Evolutionary conservation across 2,329 filamentous ascomycete genomes (phyloP).

Genomic region (Fusarium sp.): DNA sequence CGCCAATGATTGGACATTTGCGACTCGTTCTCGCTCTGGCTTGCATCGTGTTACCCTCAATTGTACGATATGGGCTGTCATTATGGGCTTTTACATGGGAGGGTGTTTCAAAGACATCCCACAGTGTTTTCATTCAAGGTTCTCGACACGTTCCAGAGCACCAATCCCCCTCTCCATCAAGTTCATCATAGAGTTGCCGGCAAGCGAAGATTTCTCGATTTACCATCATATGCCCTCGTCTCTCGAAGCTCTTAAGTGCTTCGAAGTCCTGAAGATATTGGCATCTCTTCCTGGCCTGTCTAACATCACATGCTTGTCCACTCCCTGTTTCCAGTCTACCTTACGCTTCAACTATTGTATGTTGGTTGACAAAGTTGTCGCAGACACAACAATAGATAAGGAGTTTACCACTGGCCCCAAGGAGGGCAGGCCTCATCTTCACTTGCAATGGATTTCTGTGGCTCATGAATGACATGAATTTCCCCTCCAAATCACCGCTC

Average conservation of each 20-base stretch:
- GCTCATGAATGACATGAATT: background rate
- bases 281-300: background rate
- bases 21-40: slow-evolving; percentile 9
- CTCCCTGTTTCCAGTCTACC: background rate
- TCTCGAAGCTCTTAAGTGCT: background rate
- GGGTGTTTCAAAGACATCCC: background rate
- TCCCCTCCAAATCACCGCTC: background rate
- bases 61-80: background rate
- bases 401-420: background rate
- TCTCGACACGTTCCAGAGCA: background rate
- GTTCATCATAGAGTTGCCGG: background rate
- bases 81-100: background rate
- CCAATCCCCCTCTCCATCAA: background rate
- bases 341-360: background rate
- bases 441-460: background rate
- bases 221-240: too few species aligned
- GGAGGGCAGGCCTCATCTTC: slow-evolving; percentile 4
- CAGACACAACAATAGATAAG: slow-evolving; percentile 1
- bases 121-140: background rate
- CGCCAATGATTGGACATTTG: slow-evolving; percentile 12
- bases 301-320: background rate
- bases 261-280: background rate
- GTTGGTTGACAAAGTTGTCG: slow-evolving; percentile 11
- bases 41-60: slow-evolving; percentile 31
- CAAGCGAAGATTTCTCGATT: background rate